Percentiles rank a stretch among this genome's conserved stretches.
These are phyloP conservation scores for Anisodus acutangulus DNA, from an alignment of 257 asterid species.

Conservation along the genomic window DNA sequence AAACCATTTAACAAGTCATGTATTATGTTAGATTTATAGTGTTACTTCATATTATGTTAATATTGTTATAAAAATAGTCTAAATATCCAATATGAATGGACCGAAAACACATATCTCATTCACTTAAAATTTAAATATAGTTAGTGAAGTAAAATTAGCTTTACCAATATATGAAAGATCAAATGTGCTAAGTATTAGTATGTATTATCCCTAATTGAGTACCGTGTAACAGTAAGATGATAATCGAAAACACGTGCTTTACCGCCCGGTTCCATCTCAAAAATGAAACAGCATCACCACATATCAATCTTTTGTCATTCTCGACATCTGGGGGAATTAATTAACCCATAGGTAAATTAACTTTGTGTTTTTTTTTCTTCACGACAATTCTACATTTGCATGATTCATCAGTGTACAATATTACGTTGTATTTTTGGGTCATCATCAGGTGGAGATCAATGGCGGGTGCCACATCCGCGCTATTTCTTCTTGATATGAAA, in stretches of 20 bases:
- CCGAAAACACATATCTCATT: too few relatives aligned
- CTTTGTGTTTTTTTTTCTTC: background rate
- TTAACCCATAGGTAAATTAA: background rate
- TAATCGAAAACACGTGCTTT: conserved; percentile 16
- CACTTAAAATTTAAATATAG: too few relatives aligned
- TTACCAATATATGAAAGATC: too few relatives aligned
- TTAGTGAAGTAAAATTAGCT: too few relatives aligned
- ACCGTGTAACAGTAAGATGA: too few relatives aligned
- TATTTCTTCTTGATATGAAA: conserved; percentile 93
- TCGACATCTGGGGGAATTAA: background rate
- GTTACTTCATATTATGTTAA: too few relatives aligned
- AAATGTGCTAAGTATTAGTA: too few relatives aligned
- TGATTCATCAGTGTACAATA: background rate
- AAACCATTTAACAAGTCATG: too few relatives aligned
- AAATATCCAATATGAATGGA: too few relatives aligned
- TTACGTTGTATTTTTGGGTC: background rate
- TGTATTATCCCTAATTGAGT: too few relatives aligned
- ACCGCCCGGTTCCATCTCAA: conserved; percentile 23
- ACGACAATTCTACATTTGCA: background rate
- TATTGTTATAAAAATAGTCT: too few relatives aligned
- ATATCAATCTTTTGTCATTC: background rate
- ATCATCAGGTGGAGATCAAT: conserved; percentile 38
- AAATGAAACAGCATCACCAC: conserved; percentile 13
- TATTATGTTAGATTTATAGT: too few relatives aligned
- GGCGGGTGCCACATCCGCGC: conserved; percentile 99